Conservation (phyloP, 2,329 filamentous ascomycete genomes). For the Pseudogymnoascus sp. region DNA sequence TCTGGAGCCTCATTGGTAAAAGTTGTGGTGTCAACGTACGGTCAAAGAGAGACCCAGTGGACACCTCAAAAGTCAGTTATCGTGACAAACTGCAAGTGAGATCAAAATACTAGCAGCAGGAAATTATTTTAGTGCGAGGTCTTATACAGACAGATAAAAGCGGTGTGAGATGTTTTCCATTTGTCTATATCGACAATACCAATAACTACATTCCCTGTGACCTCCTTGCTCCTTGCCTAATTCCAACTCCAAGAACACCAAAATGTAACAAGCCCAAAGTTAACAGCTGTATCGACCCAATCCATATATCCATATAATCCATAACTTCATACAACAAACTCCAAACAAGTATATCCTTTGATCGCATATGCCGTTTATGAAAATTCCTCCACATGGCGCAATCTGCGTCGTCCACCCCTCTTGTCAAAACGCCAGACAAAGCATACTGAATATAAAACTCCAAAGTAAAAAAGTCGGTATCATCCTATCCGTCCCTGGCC, state of each 20-base stretch:
- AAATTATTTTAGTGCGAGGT: not conserved
- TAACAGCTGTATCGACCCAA: not conserved
- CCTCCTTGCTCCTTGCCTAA: not conserved
- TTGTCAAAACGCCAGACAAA: not conserved
- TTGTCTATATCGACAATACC: not conserved
- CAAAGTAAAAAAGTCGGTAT: not conserved
- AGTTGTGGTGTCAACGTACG: not conserved
- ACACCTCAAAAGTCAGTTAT: not conserved
- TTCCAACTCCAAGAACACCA: not conserved
- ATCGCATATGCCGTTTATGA: not conserved
- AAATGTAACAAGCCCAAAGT: not conserved
- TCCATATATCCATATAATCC: not conserved
- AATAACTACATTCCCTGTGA: not conserved
- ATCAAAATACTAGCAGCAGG: not conserved
- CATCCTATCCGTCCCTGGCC: too few relatives aligned
- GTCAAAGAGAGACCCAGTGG: not conserved
- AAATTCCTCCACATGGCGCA: not conserved
- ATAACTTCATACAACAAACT: not conserved
- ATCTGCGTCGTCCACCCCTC: not conserved
- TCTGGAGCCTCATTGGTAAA: not conserved
- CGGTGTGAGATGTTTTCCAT: not conserved
- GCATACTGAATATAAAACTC: not conserved
- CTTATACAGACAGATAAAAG: not conserved
- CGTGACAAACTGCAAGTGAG: not conserved
- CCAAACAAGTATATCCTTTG: not conserved